These are phyloP conservation scores for Phialophora tarda DNA, from an alignment of 2,329 filamentous ascomycete species.

Conservation along the genomic window DNA sequence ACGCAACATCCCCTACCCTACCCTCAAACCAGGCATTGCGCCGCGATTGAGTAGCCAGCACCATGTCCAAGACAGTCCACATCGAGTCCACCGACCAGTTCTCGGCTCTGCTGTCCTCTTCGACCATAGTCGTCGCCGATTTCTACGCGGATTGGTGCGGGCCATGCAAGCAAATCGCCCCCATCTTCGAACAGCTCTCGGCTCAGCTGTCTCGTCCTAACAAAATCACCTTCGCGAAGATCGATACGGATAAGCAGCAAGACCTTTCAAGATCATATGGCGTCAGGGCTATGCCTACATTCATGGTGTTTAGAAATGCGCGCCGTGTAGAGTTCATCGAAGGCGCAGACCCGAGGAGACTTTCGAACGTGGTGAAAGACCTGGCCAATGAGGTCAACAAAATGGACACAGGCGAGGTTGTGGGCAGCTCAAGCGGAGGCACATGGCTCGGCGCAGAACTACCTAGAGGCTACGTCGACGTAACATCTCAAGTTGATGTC, in stretches of 20 bases:
- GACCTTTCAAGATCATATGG: constrained; percentile 75
- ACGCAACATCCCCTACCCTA: not conserved
- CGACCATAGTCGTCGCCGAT: constrained; percentile 82
- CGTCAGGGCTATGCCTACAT: constrained; percentile 84
- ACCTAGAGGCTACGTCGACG: constrained; percentile 80
- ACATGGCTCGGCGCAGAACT: constrained; percentile 75
- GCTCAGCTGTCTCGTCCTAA: constrained; percentile 71
- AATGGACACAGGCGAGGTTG: constrained; percentile 48
- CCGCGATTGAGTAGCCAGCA: constrained; percentile 31
- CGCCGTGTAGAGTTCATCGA: constrained; percentile 70
- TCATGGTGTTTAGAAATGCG: constrained; percentile 81
- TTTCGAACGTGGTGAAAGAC: constrained; percentile 73
- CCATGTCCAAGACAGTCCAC: constrained; percentile 51
- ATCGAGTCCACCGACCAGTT: constrained; percentile 73
- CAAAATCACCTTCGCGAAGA: constrained; percentile 81
- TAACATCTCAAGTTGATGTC: constrained; percentile 80
- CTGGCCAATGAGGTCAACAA: constrained; percentile 68
- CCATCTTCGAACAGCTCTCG: constrained; percentile 79
- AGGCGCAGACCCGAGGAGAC: constrained; percentile 73
- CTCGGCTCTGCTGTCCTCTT: constrained; percentile 69
- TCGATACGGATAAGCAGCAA: constrained; percentile 79
- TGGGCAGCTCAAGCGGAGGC: constrained; percentile 52
- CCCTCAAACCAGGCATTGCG: constrained; percentile 3
- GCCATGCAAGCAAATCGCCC: constrained; percentile 82
- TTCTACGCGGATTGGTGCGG: constrained; percentile 90